Base-by-base conservation (phyloP, 139 green algal genomes). In the Chlamydomonas incerta region DNA sequence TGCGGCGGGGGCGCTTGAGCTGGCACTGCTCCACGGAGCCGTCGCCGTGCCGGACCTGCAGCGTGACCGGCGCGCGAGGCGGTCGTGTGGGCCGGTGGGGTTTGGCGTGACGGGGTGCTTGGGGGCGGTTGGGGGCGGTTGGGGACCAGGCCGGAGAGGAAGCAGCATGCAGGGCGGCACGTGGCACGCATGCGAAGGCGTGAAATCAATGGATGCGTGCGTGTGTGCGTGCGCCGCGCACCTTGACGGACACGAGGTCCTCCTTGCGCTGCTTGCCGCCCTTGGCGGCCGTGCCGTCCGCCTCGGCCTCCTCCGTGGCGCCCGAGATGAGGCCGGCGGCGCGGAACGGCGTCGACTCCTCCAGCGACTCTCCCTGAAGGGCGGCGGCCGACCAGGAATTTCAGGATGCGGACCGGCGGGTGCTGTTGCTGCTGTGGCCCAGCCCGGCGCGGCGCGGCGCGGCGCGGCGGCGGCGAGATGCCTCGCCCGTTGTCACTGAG, bases 1-100 rank as follows among this genome's bases (percentile, higher is more conserved):
- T 81, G 5, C 84, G 65, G 29, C 87, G 80, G n/a, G 92, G 93
- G 28, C 93, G 86, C 23, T 83, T 57, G 31, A 96, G 72, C 24
- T 35, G 26, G 24, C 93, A 17, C 24, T 88, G 86, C 14, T 62
- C 34, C 11, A 65, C 41, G n/a, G 46, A 66, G 6, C 92, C 93
- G 58, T 89, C 81, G 0, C 83, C 41, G 68, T 91, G 88, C 18
- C 82, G 81, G n/a, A 96, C 88, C 86, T 92, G 58, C 33, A 26
- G 26, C 29, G 4, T 4, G 63, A 21, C 63, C 47, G 34, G 6
- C 31, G n/a, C n/a, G n/a, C n/a, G n/a, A n/a, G n/a, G n/a, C n/a
- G n/a, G n/a, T n/a, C n/a, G n/a, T n/a, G n/a, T n/a, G n/a, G n/a
- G n/a, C n/a, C n/a, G n/a, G n/a, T n/a, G n/a, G n/a, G n/a, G n/a